Conservation (phyloP, 345 rosid genomes). For the Excoecaria cochinchinensis region DNA sequence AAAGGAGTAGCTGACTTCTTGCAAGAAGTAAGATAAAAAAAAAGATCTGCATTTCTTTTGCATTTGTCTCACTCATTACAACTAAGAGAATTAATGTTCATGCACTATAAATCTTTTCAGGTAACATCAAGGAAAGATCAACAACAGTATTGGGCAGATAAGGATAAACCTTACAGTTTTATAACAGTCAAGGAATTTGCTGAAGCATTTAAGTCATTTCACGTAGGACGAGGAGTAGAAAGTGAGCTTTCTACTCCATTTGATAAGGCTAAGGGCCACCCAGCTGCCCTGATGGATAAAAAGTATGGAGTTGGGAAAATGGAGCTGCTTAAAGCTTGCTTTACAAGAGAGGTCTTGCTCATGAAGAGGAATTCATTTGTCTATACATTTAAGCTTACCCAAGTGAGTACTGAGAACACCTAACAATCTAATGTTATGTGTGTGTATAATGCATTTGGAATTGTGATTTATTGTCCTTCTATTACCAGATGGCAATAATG, state of each 20-base stretch:
- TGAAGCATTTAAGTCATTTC: constrained; percentile 50
- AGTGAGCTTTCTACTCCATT: constrained; percentile 48
- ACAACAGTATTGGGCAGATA: constrained; percentile 54
- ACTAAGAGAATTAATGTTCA: neutral
- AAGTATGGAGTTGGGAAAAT: constrained; percentile 46
- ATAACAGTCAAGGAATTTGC: constrained; percentile 45
- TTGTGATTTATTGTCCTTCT: neutral
- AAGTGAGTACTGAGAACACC: constrained; percentile 31
- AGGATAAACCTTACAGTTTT: constrained; percentile 47
- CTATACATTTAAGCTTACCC: constrained; percentile 49
- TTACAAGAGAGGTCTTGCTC: constrained; percentile 50
- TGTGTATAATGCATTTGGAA: neutral
- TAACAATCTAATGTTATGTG: neutral
- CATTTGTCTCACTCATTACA: neutral
- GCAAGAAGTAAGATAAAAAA: constrained; percentile 51
- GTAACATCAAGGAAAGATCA: constrained; percentile 78
- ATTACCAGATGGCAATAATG: constrained; percentile 25
- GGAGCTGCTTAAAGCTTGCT: constrained; percentile 53
- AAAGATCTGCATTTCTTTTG: too few species aligned
- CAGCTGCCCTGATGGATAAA: constrained; percentile 51
- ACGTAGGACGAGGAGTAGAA: constrained; percentile 34
- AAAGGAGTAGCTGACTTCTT: constrained; percentile 75
- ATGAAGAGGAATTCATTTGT: constrained; percentile 62
- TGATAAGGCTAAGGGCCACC: constrained; percentile 50
- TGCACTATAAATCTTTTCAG: constrained; percentile 30